These are phyloP conservation scores for Phalaenopsis equestris DNA, from an alignment of 106 monocot species.

Conservation along the genomic window DNA sequence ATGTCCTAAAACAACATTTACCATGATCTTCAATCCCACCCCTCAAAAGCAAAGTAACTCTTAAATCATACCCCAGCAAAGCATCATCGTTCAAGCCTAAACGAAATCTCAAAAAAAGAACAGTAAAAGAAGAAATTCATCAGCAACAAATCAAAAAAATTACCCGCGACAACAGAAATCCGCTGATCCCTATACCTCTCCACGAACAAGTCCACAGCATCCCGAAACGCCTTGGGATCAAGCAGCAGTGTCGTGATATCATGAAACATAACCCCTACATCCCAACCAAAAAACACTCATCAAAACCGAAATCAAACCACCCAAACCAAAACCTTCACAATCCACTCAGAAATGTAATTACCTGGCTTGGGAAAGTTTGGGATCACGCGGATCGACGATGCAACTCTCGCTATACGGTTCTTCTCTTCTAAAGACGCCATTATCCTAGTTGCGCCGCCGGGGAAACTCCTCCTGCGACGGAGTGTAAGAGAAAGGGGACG, in stretches of 20 bases:
- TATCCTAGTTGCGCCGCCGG: not conserved
- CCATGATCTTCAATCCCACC: too few relatives aligned
- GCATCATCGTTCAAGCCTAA: not conserved
- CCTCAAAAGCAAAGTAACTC: not conserved
- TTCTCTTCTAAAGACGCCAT: conserved; percentile 21
- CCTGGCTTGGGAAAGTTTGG: conserved; percentile 88
- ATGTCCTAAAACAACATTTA: too few relatives aligned
- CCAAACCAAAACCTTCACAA: not conserved
- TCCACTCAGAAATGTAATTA: not conserved
- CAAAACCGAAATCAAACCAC: not conserved
- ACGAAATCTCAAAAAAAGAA: not conserved
- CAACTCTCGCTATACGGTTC: conserved; percentile 44
- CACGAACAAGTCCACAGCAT: conserved; percentile 78
- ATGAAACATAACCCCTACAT: conserved; percentile 82
- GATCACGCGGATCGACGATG: conserved; percentile 72
- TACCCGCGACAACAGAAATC: conserved; percentile 90
- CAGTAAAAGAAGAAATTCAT: not conserved
- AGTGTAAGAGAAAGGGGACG: not conserved
- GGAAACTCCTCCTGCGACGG: not conserved
- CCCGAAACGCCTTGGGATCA: conserved; percentile 63
- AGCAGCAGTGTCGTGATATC: conserved; percentile 92
- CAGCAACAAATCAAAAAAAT: not conserved
- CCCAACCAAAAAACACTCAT: not conserved
- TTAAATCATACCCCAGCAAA: not conserved
- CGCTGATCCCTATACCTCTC: conserved; percentile 69